Percentiles rank a stretch among this genome's conserved stretches.
These are phyloP conservation scores for Termitomyces sp. DNA, from an alignment of 768 basidiomycete species.

Conservation along the genomic window DNA sequence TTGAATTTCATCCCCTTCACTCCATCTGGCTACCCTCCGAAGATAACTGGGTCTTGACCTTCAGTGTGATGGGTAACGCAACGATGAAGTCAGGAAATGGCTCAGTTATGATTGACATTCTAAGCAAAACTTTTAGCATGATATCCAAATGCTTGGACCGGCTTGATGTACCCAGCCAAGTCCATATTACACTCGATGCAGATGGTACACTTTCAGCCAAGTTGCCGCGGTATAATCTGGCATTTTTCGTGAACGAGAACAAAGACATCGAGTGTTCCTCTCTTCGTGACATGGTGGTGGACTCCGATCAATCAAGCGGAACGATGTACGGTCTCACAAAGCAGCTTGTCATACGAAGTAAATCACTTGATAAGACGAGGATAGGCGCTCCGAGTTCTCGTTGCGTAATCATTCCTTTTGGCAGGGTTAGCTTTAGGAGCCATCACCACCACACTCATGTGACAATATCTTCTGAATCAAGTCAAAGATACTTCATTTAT, in stretches of 20 bases:
- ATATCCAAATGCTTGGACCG: neutral
- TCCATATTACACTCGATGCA: neutral
- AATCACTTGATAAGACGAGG: neutral
- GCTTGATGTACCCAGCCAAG: neutral
- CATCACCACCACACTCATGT: neutral
- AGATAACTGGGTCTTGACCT: neutral
- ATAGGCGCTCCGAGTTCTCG: neutral
- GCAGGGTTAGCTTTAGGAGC: neutral
- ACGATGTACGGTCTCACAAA: neutral
- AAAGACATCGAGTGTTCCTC: neutral
- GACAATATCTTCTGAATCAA: neutral
- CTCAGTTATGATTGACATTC: neutral
- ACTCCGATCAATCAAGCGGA: neutral
- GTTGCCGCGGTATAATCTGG: neutral
- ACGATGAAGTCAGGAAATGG: neutral
- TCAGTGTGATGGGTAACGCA: conserved; percentile 28
- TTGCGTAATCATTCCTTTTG: neutral
- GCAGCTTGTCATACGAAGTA: neutral
- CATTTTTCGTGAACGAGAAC: neutral
- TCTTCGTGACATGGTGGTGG: neutral
- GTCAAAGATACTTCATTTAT: neutral
- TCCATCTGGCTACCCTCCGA: conserved; percentile 20
- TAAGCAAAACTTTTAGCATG: neutral
- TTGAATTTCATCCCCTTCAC: conserved; percentile 27
- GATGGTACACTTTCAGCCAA: neutral